Evolutionary conservation across 768 basidiomycete genomes (phyloP).

Genomic region (Inosperma sp.): DNA sequence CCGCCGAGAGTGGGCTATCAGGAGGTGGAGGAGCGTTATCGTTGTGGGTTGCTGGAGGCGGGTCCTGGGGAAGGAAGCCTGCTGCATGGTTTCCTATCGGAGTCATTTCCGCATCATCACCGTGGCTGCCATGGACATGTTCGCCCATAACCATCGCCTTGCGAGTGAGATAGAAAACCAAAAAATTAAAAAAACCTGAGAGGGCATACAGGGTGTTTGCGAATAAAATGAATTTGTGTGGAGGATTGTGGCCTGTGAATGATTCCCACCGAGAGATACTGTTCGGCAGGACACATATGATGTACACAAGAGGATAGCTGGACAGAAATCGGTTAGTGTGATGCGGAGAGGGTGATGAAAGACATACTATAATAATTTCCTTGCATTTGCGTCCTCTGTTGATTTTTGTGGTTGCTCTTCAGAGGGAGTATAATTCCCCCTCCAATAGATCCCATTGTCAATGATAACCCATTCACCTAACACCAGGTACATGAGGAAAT

Average conservation of each 20-base stretch:
- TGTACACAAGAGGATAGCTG: slow-evolving; percentile 46
- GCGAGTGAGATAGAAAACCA: slow-evolving; percentile 34
- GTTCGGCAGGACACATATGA: slow-evolving; percentile 39
- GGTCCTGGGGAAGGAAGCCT: no score
- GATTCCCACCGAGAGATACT: slow-evolving; percentile 36
- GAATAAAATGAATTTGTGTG: slow-evolving; percentile 36
- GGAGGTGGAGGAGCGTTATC: no score
- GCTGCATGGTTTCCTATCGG: no score
- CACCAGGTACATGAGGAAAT: slow-evolving; percentile 41
- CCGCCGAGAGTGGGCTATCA: no score
- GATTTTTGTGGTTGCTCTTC: slow-evolving; percentile 16
- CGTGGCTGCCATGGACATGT: no score
- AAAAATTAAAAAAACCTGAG: slow-evolving; percentile 43
- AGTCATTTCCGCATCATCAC: no score
- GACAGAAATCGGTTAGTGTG: not conserved
- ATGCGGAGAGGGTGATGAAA: not conserved
- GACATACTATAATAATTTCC: slow-evolving; percentile 47
- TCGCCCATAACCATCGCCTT: slow-evolving; percentile 23
- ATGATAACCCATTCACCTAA: slow-evolving; percentile 36
- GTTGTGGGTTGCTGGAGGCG: no score
- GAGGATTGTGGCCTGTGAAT: slow-evolving; percentile 28
- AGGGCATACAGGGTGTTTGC: slow-evolving; percentile 38
- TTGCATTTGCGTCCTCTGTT: slow-evolving; percentile 30
- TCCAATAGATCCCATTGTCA: slow-evolving; percentile 19
- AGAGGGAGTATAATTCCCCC: not conserved